A percentile compares a stretch with the other conserved stretches of the same genome.
phyloP scores from a whole-genome alignment of 2,329 filamentous ascomycete genomes.

The Rhexocercosporidium sp. region DNA sequence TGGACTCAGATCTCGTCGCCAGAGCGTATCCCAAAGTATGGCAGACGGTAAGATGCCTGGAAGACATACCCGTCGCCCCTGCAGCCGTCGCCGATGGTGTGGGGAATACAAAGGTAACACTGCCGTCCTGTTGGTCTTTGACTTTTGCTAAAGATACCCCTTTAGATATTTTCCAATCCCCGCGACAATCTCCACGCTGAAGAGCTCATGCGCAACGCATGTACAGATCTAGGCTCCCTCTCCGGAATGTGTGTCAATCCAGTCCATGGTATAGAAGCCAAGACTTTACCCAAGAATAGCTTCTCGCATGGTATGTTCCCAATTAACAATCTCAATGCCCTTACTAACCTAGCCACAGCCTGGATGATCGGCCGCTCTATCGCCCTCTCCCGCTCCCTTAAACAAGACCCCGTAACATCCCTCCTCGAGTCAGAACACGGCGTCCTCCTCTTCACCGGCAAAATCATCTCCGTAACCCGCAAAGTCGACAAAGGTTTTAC shows the following conservation, averaged over 20 bases:
- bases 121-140: too few species aligned
- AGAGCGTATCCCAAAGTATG: slow-evolving; percentile 41
- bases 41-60: slow-evolving; percentile 40
- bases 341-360: slow-evolving; percentile 27
- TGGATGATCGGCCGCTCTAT: slow-evolving; percentile 65
- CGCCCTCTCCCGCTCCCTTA: slow-evolving; percentile 44
- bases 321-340: background rate
- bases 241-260: slow-evolving; percentile 39
- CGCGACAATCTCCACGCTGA: slow-evolving; percentile 36
- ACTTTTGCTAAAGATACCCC: background rate
- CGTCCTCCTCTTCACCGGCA: slow-evolving; percentile 38
- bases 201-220: slow-evolving; percentile 38
- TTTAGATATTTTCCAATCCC: slow-evolving; percentile 31
- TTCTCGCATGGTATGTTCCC: slow-evolving; percentile 37
- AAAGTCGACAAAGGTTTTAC: slow-evolving; percentile 39
- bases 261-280: slow-evolving; percentile 37
- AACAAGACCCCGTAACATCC: slow-evolving; percentile 34
- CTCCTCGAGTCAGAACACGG: slow-evolving; percentile 39
- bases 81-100: slow-evolving; percentile 37
- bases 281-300: slow-evolving; percentile 37
- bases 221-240: slow-evolving; percentile 36
- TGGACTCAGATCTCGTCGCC: slow-evolving; percentile 41
- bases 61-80: slow-evolving; percentile 36
- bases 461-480: slow-evolving; percentile 39
- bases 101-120: slow-evolving; percentile 28